Evolutionary conservation across 2,329 filamentous ascomycete species (phyloP).

Genomic region (Ceratocystis cacaofunesta): DNA sequence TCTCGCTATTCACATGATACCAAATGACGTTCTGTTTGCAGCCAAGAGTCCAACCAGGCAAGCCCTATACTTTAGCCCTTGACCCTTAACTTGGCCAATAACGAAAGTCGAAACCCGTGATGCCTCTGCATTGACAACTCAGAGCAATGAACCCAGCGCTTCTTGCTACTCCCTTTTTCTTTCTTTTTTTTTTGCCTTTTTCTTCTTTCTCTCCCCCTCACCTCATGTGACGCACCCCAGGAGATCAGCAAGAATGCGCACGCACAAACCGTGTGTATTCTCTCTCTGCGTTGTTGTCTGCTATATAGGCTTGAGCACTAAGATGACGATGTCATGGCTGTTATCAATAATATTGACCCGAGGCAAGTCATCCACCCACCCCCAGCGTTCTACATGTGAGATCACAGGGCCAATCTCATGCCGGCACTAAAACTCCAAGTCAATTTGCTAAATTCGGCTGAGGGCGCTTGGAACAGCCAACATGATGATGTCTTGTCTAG

Average conservation of each 20-base stretch:
- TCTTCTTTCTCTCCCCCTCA: neutral
- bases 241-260: too few species aligned
- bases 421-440: neutral
- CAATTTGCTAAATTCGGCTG: neutral
- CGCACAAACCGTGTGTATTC: too few species aligned
- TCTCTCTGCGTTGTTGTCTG: too few species aligned
- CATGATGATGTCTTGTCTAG: neutral
- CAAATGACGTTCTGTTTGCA: neutral
- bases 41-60: neutral
- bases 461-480: too few species aligned
- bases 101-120: neutral
- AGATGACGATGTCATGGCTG: too few species aligned
- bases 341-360: too few species aligned
- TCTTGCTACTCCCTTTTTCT: neutral
- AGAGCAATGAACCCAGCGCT: neutral
- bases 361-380: too few species aligned
- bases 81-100: neutral
- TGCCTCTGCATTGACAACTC: neutral
- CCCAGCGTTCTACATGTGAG: too few species aligned
- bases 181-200: neutral
- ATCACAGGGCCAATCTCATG: too few species aligned
- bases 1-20: neutral
- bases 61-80: neutral
- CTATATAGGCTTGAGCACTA: too few species aligned
- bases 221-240: neutral